Percentiles rank a stretch among this genome's conserved stretches.
These are phyloP conservation scores for Ophiosphaerella herpotricha DNA, from an alignment of 2,329 filamentous ascomycete species.

Conservation along the genomic window DNA sequence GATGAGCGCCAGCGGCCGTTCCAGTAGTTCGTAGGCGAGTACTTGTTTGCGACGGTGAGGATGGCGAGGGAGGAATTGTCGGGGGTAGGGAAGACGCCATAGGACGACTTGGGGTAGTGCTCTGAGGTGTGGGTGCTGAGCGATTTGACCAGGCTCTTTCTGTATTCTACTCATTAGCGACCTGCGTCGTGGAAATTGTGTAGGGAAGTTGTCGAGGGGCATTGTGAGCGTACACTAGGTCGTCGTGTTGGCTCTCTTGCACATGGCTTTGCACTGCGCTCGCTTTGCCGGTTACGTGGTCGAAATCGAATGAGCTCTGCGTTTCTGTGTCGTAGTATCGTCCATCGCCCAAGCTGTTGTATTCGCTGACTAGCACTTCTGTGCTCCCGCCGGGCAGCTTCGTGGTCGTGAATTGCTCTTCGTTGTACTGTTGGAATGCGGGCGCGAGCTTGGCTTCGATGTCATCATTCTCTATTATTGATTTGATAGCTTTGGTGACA, in stretches of 20 bases:
- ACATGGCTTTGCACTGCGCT: conserved; percentile 79
- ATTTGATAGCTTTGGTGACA: conserved; percentile 91
- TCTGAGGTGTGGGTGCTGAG: conserved; percentile 78
- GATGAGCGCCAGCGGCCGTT: conserved; percentile 95
- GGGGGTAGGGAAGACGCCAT: conserved; percentile 81
- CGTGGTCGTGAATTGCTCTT: conserved; percentile 86
- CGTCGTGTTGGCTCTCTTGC: conserved; percentile 74
- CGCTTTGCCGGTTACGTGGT: conserved; percentile 85
- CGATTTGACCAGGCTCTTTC: conserved; percentile 82
- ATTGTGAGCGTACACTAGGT: conserved; percentile 71
- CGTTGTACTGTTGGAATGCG: conserved; percentile 93
- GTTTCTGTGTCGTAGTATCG: conserved; percentile 91
- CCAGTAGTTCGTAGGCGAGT: conserved; percentile 98
- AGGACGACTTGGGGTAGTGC: conserved; percentile 82
- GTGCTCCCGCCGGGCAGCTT: conserved; percentile 88
- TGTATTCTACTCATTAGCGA: conserved; percentile 45
- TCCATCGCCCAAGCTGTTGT: conserved; percentile 79
- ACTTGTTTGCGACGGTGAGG: conserved; percentile 91
- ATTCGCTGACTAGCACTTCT: conserved; percentile 78
- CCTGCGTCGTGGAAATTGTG: neutral
- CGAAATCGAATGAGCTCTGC: conserved; percentile 85
- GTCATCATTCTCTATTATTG: conserved; percentile 71
- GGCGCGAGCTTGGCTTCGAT: conserved; percentile 75
- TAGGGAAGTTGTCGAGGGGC: neutral
- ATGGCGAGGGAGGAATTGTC: conserved; percentile 77